Evolutionary conservation across 352 stramenopile genomes (phyloP).

Genomic region (Phytophthora lateralis): DNA sequence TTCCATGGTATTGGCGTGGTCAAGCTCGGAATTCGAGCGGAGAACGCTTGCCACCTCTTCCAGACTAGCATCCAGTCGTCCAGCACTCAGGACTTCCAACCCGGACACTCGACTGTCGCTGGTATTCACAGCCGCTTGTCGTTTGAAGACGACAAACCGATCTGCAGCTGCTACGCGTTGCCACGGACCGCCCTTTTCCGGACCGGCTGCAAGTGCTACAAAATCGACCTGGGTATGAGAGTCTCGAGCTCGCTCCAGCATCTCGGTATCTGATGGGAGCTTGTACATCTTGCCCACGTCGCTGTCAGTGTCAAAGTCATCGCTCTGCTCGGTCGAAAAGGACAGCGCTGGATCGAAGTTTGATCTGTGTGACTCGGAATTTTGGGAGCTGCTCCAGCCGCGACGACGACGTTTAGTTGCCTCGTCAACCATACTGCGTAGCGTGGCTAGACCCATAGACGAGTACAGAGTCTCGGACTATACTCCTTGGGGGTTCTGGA

Average conservation of each 20-base stretch:
- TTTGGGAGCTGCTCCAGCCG: constrained; percentile 11
- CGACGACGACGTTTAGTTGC: constrained; percentile 7
- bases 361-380: not conserved
- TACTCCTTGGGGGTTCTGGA: not conserved
- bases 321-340: constrained; percentile 22
- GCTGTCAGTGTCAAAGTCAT: not conserved
- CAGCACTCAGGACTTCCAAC: constrained; percentile 40
- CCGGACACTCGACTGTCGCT: constrained; percentile 16
- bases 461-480: not conserved
- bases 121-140: not conserved
- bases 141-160: constrained; percentile 36
- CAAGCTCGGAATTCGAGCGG: constrained; percentile 15
- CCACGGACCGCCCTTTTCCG: constrained; percentile 25
- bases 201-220: constrained; percentile 24
- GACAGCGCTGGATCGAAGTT: constrained; percentile 3
- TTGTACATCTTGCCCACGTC: constrained; percentile 4
- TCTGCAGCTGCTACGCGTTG: constrained; percentile 27
- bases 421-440: constrained; percentile 19
- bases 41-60: constrained; percentile 38
- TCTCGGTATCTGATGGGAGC: constrained; percentile 15
- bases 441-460: constrained; percentile 15
- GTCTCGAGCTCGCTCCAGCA: constrained; percentile 31
- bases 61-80: constrained; percentile 32
- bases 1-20: constrained; percentile 33
- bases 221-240: constrained; percentile 30